Evolutionary conservation across 1,284 basidiomycete genomes (phyloP).

Genomic region (Sporisorium graminicola): DNA sequence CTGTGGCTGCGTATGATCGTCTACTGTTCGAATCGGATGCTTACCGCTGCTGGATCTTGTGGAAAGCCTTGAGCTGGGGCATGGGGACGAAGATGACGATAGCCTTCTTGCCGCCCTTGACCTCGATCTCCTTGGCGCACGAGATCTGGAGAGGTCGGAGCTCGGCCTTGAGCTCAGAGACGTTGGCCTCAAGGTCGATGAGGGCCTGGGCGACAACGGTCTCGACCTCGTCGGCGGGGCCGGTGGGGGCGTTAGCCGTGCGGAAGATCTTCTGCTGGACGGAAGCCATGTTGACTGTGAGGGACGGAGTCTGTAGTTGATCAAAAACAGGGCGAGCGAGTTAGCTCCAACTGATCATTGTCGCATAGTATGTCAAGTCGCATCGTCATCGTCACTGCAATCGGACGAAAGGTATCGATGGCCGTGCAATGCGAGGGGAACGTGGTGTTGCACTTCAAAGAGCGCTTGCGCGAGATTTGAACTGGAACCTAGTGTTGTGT

Average conservation of each 20-base stretch:
- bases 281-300: conserved; percentile 64
- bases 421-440: neutral
- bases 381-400: conserved; percentile 16
- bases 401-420: neutral
- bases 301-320: conserved; percentile 35
- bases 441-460: too few relatives aligned
- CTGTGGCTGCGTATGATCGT: conserved; percentile 20
- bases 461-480: too few relatives aligned
- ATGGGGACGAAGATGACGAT: conserved; percentile 99
- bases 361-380: neutral
- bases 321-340: conserved; percentile 1
- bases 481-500: neutral
- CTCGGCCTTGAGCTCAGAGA: conserved; percentile 96
- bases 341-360: conserved; percentile 18
- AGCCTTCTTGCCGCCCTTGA: conserved; percentile 96
- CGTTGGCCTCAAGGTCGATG: conserved; percentile 96
- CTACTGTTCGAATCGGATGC: conserved; percentile 67
- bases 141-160: conserved; percentile 96
- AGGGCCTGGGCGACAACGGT: conserved; percentile 93
- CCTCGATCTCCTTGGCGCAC: conserved; percentile 97
- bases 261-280: conserved; percentile 84
- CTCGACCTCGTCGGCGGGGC: conserved; percentile 92
- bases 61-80: conserved; percentile 98
- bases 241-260: conserved; percentile 90
- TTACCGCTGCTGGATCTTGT: conserved; percentile 96